Conservation (phyloP, 176 grass and related monocot genomes). For the Oryza australiensis region DNA sequence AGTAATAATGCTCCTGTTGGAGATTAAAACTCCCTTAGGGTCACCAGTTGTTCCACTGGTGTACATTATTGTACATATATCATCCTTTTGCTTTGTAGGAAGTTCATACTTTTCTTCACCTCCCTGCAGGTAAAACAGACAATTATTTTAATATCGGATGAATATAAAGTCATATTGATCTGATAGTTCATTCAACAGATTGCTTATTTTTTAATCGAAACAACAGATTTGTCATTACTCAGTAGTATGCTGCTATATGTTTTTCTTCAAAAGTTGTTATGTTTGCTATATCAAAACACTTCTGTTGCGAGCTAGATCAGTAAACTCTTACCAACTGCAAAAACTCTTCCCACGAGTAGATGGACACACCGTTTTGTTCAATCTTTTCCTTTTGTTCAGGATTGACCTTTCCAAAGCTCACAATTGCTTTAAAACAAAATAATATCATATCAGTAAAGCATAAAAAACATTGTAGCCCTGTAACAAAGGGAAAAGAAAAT, state of each 20-base stretch:
- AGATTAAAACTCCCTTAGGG: slow-evolving; percentile 89
- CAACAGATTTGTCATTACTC: background rate
- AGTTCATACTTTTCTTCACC: slow-evolving; percentile 73
- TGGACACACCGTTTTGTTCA: slow-evolving; percentile 67
- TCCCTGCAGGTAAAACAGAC: slow-evolving; percentile 50
- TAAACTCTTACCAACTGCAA: slow-evolving; percentile 57
- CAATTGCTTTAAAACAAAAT: slow-evolving; percentile 68
- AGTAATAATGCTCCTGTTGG: slow-evolving; percentile 86
- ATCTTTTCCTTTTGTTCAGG: slow-evolving; percentile 68
- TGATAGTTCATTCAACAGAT: background rate
- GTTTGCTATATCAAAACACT: background rate
- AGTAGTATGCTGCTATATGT: background rate
- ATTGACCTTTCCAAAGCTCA: slow-evolving; percentile 82
- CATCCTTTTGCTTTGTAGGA: slow-evolving; percentile 65
- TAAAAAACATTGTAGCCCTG: slow-evolving; percentile 15
- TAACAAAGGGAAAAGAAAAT: background rate
- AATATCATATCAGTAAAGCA: slow-evolving; percentile 29
- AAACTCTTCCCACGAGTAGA: slow-evolving; percentile 91
- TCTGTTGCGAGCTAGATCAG: background rate
- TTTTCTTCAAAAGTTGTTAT: background rate
- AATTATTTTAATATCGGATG: slow-evolving; percentile 14
- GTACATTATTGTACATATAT: slow-evolving; percentile 98
- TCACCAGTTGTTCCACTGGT: slow-evolving; percentile 98
- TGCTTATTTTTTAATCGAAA: background rate
- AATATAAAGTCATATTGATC: slow-evolving; percentile 23